Evolutionary conservation across 768 basidiomycete species (phyloP), one percentile per base, ranked within the genome.

Genomic region (Aureoboletus auriporus): DNA sequence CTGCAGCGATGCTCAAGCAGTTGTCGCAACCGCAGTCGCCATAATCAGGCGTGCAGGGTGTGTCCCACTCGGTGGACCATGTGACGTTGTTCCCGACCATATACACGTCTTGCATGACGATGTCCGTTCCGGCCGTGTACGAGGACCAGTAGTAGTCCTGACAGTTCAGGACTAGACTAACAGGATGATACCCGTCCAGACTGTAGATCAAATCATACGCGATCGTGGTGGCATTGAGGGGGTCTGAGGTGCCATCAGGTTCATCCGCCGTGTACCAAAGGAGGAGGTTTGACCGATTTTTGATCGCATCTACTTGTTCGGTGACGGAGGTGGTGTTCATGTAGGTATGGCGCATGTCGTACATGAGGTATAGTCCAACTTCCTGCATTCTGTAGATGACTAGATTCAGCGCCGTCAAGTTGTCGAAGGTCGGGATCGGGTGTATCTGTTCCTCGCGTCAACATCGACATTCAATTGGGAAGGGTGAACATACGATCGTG

Each of bases 331-430:
- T 75, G 8, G 67, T 54, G 63, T 90, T 82, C 75, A 74, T 78
- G 68, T 89, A 90, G 5, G 77, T 78, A 76, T 44, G 71, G 42
- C 87, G 76, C 87, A 91, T 89, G 61, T 90, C 86, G 54, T 91
- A 92, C 80, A 90, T 89, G 46, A 90, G 73, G 58, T 84, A 91
- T 9, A 66, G n/a, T 0, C 77, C 79, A 0, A 82, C 79, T 51
- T 83, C 75, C 62, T 89, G 80, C 83, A 89, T 87, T 37, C 75
- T 69, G 57, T 88, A 82, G 7, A 89, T 59, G 26, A 87, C 79
- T 42, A 71, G 49, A 31, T 79, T 74, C 0, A 89, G 66, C 0
- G 73, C 73, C 0, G 82, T 80, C 30, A 82, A 52, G 55, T 85
- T 80, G 51, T 74, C 73, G 50, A 84, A 89, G 0, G 77, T 65